Evolutionary conservation across 2,329 filamentous ascomycete genomes (phyloP), one percentile per base, ranked within the genome.

Genomic region (Cercospora citrullina): DNA sequence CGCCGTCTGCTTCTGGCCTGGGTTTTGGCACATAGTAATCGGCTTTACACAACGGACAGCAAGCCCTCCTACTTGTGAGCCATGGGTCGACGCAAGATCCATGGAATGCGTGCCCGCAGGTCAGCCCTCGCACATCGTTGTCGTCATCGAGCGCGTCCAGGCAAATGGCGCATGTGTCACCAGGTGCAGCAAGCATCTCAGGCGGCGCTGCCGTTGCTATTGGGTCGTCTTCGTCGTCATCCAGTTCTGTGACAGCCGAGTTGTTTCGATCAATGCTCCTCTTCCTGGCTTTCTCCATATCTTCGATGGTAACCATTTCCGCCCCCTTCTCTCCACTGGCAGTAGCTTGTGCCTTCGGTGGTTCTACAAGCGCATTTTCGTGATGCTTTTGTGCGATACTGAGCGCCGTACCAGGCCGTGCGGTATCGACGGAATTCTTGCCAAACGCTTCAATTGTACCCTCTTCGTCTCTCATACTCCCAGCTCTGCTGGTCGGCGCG

Each of bases 101-200:
- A 79, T 99, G 95, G 87, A 98, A 99, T 64, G 94, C 94, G 80
- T 99, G 95, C n/a, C 95, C 95, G 76, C 95, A 99, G 4, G 92
- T 93, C 69, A 99, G 83, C 2, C 95, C 95, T 73, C 95, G 92
- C 60, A 99, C 90, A 77, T 99, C 94, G 74, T 98, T 95, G 71
- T 97, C 92, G 71, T 98, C 93, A 79, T 99, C 95, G 18, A 99
- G 87, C 0, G 87, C 90, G 77, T 99, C 95, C 72, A 99, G 90
- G 79, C 95, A 99, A 75, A 99, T 98, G 61, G 95, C 95, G 80
- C 95, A 99, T 1, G 93, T 91, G 77, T 99, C 95, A 53, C 94
- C 95, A 0, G 93, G 91, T 63, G 90, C 90, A 28, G 89, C 88
- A 67, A 96, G 82, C 77, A 94, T 84, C 75, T 97, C 93, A 0